These are phyloP conservation scores for Tuber magnatum DNA, from an alignment of 495 filamentous ascomycete genomes.

Conservation along the genomic window DNA sequence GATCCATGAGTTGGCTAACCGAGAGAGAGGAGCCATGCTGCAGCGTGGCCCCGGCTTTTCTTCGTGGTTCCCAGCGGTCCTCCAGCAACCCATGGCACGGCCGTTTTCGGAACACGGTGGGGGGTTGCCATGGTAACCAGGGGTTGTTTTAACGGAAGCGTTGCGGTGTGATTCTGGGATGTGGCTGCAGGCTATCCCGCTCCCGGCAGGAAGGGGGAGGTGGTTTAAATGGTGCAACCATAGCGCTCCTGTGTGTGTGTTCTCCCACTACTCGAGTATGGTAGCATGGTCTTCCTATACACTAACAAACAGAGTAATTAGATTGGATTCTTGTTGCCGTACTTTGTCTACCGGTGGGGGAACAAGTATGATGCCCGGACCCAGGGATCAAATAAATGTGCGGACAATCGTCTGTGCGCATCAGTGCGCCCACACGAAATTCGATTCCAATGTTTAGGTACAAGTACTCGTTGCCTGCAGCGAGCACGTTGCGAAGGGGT, in stretches of 20 bases:
- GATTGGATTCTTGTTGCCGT: neutral
- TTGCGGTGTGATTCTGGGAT: neutral
- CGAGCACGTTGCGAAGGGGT: neutral
- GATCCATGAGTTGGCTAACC: neutral
- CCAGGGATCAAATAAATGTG: neutral
- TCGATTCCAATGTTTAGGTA: neutral
- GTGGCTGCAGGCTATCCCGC: neutral
- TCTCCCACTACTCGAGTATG: no score
- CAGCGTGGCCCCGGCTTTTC: neutral
- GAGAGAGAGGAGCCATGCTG: neutral
- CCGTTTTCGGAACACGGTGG: neutral
- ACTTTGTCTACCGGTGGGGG: no score
- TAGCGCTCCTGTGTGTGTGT: neutral
- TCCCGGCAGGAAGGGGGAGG: no score
- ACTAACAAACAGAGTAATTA: neutral
- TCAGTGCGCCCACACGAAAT: neutral
- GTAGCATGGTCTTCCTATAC: neutral
- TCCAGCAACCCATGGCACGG: neutral
- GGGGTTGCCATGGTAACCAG: neutral
- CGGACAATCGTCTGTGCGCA: neutral
- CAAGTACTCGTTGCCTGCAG: neutral
- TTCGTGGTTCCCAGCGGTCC: neutral
- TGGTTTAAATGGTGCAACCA: neutral
- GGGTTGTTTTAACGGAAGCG: neutral
- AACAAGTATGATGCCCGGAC: neutral